Conservation (phyloP, 2,329 filamentous ascomycete genomes). For the Diaporthe amygdali region DNA sequence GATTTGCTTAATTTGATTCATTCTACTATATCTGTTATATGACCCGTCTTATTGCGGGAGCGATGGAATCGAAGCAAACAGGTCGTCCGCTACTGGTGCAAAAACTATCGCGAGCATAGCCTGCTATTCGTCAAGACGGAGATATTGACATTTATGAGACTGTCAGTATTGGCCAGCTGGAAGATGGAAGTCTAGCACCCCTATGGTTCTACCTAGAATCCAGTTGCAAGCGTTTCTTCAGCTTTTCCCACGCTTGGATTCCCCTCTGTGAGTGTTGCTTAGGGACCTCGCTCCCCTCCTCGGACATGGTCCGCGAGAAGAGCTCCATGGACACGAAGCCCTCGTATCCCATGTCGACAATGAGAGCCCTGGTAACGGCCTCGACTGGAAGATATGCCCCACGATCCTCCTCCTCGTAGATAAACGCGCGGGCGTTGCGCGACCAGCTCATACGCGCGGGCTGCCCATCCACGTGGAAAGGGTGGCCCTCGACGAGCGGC, state of each 20-base stretch:
- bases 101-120: background rate
- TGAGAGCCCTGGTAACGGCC: slow-evolving; percentile 56
- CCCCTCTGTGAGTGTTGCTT: slow-evolving; percentile 58
- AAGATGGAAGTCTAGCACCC: background rate
- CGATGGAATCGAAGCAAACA: background rate
- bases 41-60: too few species aligned
- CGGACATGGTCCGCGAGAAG: slow-evolving; percentile 58
- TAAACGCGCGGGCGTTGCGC: slow-evolving; percentile 64
- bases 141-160: background rate
- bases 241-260: slow-evolving; percentile 52
- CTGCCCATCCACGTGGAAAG: slow-evolving; percentile 57
- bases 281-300: slow-evolving; percentile 48
- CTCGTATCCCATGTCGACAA: slow-evolving; percentile 59
- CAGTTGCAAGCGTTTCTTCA: slow-evolving; percentile 35
- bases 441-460: slow-evolving; percentile 68
- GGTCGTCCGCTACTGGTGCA: background rate
- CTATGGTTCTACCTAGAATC: slow-evolving; percentile 28
- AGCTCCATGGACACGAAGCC: slow-evolving; percentile 67
- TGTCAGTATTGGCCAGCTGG: background rate
- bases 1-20: too few species aligned
- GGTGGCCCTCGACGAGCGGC: slow-evolving; percentile 56
- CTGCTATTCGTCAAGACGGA: background rate
- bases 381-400: slow-evolving; percentile 65
- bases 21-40: too few species aligned
- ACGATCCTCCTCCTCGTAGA: slow-evolving; percentile 56